Conservation (phyloP, 1,139 yeast species). For the Tardiomyces digboiensis region DNA sequence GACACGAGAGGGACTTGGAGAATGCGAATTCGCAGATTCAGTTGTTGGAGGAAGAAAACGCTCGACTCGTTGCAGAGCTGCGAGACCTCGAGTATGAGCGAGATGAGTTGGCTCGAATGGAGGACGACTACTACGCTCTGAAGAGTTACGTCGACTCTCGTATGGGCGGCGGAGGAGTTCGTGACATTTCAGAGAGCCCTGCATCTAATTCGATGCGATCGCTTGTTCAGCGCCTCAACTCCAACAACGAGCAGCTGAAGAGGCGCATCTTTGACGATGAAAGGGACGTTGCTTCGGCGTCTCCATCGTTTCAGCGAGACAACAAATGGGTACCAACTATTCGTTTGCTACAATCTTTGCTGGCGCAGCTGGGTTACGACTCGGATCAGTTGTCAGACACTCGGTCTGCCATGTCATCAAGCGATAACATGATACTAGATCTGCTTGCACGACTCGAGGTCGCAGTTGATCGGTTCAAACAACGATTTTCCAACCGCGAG, state of each 20-base stretch:
- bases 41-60: neutral
- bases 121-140: neutral
- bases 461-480: neutral
- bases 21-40: neutral
- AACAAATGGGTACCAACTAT: neutral
- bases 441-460: neutral
- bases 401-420: neutral
- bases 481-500: neutral
- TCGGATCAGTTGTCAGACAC: neutral
- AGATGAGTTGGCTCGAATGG: neutral
- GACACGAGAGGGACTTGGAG: neutral
- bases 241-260: constrained; percentile 1
- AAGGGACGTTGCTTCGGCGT: neutral
- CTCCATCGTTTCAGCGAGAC: neutral
- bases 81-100: neutral
- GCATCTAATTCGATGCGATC: neutral
- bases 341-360: neutral
- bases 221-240: neutral
- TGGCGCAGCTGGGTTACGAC: neutral
- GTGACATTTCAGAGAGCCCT: neutral
- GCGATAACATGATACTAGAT: neutral
- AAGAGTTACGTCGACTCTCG: neutral
- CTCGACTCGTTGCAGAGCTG: neutral
- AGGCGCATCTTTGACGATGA: neutral
- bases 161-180: neutral